Conservation (phyloP, 495 filamentous ascomycete genomes). For the Durotheca rogersii region DNA sequence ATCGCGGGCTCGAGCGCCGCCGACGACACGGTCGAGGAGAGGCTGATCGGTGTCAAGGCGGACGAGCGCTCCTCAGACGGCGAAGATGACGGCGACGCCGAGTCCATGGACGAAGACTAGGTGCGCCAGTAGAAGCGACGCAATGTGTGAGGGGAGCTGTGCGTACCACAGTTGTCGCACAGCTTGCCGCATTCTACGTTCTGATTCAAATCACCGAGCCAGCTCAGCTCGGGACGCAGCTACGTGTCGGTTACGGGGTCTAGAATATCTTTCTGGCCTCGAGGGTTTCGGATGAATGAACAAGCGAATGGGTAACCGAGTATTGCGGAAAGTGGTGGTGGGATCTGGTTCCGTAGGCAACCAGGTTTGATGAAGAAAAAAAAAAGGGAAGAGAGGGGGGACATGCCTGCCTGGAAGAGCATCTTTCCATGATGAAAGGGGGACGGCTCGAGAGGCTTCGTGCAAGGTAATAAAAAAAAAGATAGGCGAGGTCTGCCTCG, state of each 20-base stretch:
- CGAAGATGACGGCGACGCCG: constrained; percentile 63
- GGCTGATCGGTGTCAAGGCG: constrained; percentile 68
- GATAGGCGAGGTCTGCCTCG: too few species aligned
- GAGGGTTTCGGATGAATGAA: constrained; percentile 15
- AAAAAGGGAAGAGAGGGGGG: constrained; percentile 16
- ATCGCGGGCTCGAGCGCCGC: constrained; percentile 50
- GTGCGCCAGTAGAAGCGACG: too few species aligned
- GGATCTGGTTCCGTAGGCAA: neutral
- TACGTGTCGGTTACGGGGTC: constrained; percentile 5
- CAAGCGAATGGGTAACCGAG: constrained; percentile 4
- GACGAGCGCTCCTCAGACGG: constrained; percentile 59
- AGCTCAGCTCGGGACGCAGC: too few species aligned
- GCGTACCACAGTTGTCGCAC: too few species aligned
- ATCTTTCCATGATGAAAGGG: too few species aligned
- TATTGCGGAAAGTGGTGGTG: constrained; percentile 5
- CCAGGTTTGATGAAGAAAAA: neutral
- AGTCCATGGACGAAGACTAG: constrained; percentile 89
- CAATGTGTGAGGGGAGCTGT: too few species aligned
- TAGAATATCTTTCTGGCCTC: constrained; percentile 22
- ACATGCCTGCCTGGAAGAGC: too few species aligned
- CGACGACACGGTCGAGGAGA: constrained; percentile 71
- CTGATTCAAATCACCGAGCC: constrained; percentile 1
- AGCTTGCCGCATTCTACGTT: constrained; percentile 18
- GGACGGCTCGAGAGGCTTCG: too few species aligned
- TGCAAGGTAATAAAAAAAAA: too few species aligned